A percentile compares a stretch with the other conserved stretches of the same genome.
phyloP scores from a whole-genome alignment of 2,329 filamentous ascomycete genomes.

The Sarocladium kiliense region DNA sequence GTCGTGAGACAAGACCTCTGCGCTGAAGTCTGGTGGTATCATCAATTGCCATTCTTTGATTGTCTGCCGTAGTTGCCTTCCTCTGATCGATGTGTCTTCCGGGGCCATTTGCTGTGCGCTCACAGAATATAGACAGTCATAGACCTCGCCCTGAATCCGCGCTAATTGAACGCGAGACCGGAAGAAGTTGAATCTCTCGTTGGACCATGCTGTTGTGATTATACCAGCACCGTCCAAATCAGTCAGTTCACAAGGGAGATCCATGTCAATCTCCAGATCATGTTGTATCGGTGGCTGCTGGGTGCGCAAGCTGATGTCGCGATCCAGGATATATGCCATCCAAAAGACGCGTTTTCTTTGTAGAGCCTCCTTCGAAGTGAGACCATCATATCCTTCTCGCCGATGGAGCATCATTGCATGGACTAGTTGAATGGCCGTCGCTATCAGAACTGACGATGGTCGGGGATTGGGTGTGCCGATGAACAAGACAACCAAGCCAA shows the following conservation, averaged over 20 bases:
- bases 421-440: conserved; percentile 22
- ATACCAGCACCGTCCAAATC: background rate
- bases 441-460: conserved; percentile 19
- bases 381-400: conserved; percentile 14
- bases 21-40: background rate
- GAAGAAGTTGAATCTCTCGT: conserved; percentile 8
- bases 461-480: conserved; percentile 19
- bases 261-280: conserved; percentile 20
- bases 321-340: conserved; percentile 25
- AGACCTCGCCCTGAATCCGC: conserved; percentile 10
- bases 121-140: conserved; percentile 10
- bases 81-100: conserved; percentile 12
- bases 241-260: conserved; percentile 17
- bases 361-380: conserved; percentile 11
- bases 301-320: conserved; percentile 13
- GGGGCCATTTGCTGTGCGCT: conserved; percentile 17
- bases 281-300: conserved; percentile 9
- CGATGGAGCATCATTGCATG: conserved; percentile 22
- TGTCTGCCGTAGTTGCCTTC: background rate
- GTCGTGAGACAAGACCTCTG: background rate
- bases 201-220: background rate
- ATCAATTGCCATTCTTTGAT: background rate
- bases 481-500: conserved; percentile 23
- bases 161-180: conserved; percentile 10
- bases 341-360: conserved; percentile 25